phyloP scores from a whole-genome alignment of 345 rosid genomes.

The Bretschneidera sinensis region DNA sequence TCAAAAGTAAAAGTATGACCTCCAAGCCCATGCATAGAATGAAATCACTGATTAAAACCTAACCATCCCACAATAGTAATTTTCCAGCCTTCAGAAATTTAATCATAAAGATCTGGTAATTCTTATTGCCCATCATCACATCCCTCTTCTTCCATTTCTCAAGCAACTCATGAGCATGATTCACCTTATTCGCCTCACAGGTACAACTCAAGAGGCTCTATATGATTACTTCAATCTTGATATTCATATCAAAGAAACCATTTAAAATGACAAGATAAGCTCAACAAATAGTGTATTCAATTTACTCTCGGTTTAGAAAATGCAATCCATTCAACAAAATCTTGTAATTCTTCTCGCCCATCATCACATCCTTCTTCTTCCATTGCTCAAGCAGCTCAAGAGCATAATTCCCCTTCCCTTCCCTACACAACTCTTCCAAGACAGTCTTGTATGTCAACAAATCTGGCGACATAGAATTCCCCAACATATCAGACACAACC shows the following conservation, averaged over 20 bases:
- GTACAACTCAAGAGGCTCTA: too few relatives aligned
- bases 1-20: too few relatives aligned
- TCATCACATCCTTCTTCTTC: conserved; percentile 53
- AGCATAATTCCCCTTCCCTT: conserved; percentile 60
- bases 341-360: conserved; percentile 67
- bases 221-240: too few relatives aligned
- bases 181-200: conserved; percentile 58
- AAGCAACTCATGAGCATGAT: conserved; percentile 57
- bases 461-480: conserved; percentile 61
- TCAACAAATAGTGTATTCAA: neutral
- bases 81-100: too few relatives aligned
- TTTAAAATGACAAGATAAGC: neutral
- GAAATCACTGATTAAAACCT: too few relatives aligned
- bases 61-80: too few relatives aligned
- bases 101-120: conserved; percentile 38
- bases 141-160: conserved; percentile 66
- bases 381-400: conserved; percentile 72
- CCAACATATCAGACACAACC: conserved; percentile 58
- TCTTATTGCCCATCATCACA: conserved; percentile 58
- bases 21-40: too few relatives aligned
- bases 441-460: conserved; percentile 74
- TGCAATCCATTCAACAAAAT: conserved; percentile 52
- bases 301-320: conserved; percentile 36
- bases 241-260: too few relatives aligned
- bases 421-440: conserved; percentile 68